A percentile compares a stretch with the other conserved stretches of the same genome.
Evolutionary conservation across 2,329 filamentous ascomycete species (phyloP).

Genomic region (Ophiocordyceps camponoti-leonardi): DNA sequence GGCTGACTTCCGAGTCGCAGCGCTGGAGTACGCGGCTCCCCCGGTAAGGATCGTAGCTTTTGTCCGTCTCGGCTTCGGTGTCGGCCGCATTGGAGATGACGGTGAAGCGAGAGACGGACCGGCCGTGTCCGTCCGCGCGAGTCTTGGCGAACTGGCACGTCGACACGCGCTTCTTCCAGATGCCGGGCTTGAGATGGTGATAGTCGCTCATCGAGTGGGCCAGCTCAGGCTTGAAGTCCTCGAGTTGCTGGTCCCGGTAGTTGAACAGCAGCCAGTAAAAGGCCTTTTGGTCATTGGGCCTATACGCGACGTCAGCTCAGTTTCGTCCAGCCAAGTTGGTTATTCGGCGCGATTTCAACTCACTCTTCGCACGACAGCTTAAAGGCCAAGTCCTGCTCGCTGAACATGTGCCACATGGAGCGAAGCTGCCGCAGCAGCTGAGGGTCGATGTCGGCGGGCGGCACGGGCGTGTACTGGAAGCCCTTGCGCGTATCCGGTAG

Average conservation of each 20-base stretch:
- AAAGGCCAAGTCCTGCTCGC: conserved; percentile 51
- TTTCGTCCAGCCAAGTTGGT: no score
- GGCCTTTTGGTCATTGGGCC: conserved; percentile 76
- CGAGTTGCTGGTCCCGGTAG: conserved; percentile 69
- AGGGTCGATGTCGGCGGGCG: conserved; percentile 53
- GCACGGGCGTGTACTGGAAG: conserved; percentile 38
- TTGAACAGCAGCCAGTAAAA: conserved; percentile 77
- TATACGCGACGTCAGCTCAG: conserved; percentile 17
- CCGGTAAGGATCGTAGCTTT: conserved; percentile 74
- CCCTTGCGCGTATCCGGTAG: conserved; percentile 43
- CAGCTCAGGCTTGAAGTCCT: conserved; percentile 69
- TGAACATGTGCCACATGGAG: conserved; percentile 79
- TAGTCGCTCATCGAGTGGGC: conserved; percentile 84
- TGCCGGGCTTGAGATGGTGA: conserved; percentile 52
- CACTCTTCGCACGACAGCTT: conserved; percentile 51
- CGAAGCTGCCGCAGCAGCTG: conserved; percentile 74
- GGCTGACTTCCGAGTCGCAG: conserved; percentile 31
- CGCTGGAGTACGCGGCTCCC: conserved; percentile 37
- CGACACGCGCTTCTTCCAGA: conserved; percentile 42
- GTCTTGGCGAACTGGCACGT: conserved; percentile 40
- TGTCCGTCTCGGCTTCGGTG: conserved; percentile 27
- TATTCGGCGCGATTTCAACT: conserved; percentile 1
- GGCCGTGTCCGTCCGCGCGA: conserved; percentile 27
- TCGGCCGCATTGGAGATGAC: conserved; percentile 46
- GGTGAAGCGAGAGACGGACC: conserved; percentile 43